These are phyloP conservation scores for Thraustochytrium sp. DNA, from an alignment of 352 stramenopile genomes.

Conservation along the genomic window DNA sequence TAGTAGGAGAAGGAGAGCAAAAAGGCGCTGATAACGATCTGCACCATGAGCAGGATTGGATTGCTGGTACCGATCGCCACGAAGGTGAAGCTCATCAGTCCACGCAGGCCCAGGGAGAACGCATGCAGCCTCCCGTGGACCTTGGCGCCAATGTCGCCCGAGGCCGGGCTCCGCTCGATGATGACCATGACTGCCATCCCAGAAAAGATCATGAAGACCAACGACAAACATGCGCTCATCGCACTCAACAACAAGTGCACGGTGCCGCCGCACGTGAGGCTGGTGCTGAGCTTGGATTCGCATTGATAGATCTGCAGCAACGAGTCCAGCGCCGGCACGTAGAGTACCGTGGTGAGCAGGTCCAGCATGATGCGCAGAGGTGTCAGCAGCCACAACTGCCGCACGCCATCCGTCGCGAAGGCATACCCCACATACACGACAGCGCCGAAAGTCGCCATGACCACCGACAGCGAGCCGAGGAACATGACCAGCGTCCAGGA, in stretches of 20 bases:
- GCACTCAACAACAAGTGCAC: not conserved
- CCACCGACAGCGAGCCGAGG: not conserved
- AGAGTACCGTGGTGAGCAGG: not conserved
- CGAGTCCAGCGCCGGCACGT: not conserved
- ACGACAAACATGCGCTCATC: not conserved
- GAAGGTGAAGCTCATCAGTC: not conserved
- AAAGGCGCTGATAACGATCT: not conserved
- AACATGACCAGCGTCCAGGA: not conserved
- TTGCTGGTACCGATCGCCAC: not conserved
- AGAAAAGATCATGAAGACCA: constrained; percentile 8
- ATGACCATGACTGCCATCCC: constrained; percentile 2
- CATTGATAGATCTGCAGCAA: constrained; percentile 12
- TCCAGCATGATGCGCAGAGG: not conserved
- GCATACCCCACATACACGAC: not conserved
- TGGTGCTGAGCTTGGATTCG: not conserved
- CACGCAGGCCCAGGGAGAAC: not conserved
- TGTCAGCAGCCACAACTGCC: not conserved
- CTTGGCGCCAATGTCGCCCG: not conserved
- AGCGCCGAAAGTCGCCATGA: not conserved
- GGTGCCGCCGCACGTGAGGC: not conserved
- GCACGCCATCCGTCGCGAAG: not conserved
- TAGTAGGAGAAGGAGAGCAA: not conserved
- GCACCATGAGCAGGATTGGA: not conserved
- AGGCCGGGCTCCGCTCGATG: not conserved
- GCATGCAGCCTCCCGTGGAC: not conserved